Evolutionary conservation across 2,329 filamentous ascomycete genomes (phyloP), one percentile per base, ranked within the genome.

Genomic region (Anisogramma anomala): DNA sequence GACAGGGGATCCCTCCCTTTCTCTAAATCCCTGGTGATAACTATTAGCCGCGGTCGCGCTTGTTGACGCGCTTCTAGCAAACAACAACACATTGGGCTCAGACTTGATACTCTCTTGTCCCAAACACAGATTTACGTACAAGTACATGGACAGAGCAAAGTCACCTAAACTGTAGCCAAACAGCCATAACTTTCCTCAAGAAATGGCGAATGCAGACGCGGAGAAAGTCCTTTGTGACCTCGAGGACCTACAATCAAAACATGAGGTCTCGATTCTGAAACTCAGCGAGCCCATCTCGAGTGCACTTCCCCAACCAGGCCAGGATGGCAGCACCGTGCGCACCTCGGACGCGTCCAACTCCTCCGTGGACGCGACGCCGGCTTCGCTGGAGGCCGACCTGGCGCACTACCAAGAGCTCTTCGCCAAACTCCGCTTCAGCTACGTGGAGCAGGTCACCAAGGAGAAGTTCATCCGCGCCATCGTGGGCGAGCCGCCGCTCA

Each of bases 381-480:
- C 82, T 13, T 81, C 81, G 14, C 69, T 96, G 6, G 79, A 84
- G 49, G 84, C 84, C 20, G 89, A 96, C 60, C 70, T 96, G 20
- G 69, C 73, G 22, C 88, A 96, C 61, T 95, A 96, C 66, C 86
- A 84, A 64, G 88, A 95, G 62, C 75, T 96, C 15, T 98, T 96
- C 62, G 82, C 86, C 31, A 96, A 98, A 65, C 72, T 96, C 28
- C 85, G 89, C 52, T 96, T 96, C 68, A 93, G 84, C 49, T 96
- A 96, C 63, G 83, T 95, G 52, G 91, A 98, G 63, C 91, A 96
- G 67, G 87, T 96, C 48, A 96, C 89, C 33, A 98, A 96, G 64
- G 91, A 98, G 60, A 94, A 94, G 56, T 96, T 95, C 61, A 80
- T 98, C 41, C 84, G 87, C 51, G 81, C 84, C 49, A 93, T 96